Percentiles rank a stretch among this genome's conserved stretches.
phyloP scores from a whole-genome alignment of 768 basidiomycete genomes.

The Tylopilus felleus region DNA sequence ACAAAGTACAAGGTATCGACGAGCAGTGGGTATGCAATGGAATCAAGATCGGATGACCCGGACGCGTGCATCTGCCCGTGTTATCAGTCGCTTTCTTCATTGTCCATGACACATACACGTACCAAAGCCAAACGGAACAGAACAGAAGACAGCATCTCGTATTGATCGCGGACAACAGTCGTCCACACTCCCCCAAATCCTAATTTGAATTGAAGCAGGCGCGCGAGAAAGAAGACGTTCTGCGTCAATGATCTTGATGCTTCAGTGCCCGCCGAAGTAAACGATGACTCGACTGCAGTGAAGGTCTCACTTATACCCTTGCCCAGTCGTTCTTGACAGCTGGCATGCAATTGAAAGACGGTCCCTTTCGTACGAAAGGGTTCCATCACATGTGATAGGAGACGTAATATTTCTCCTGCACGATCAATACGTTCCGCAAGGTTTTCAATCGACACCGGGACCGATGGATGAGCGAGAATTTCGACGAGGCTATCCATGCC shows the following conservation, averaged over 20 bases:
- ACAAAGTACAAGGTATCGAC: constrained; percentile 73
- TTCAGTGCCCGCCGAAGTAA: constrained; percentile 25
- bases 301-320: constrained; percentile 47
- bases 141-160: constrained; percentile 37
- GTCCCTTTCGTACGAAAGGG: constrained; percentile 53
- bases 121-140: constrained; percentile 55
- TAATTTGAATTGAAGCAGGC: constrained; percentile 70
- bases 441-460: constrained; percentile 24
- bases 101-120: constrained; percentile 27
- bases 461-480: constrained; percentile 40
- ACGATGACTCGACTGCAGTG: constrained; percentile 35
- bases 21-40: constrained; percentile 59
- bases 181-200: constrained; percentile 64
- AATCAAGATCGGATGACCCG: constrained; percentile 47
- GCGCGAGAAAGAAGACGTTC: constrained; percentile 53
- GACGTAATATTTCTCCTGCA: constrained; percentile 65
- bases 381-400: constrained; percentile 65
- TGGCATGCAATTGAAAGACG: constrained; percentile 46
- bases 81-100: background rate
- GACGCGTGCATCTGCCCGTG: constrained; percentile 49
- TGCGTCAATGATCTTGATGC: constrained; percentile 33
- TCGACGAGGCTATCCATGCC: constrained; percentile 65
- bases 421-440: constrained; percentile 45
- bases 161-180: constrained; percentile 42
- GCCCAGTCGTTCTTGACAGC: constrained; percentile 55